Percentiles rank a stretch among this genome's conserved stretches.
Evolutionary conservation across 2,329 filamentous ascomycete genomes (phyloP).

Genomic region (Pseudonectria foliicola): DNA sequence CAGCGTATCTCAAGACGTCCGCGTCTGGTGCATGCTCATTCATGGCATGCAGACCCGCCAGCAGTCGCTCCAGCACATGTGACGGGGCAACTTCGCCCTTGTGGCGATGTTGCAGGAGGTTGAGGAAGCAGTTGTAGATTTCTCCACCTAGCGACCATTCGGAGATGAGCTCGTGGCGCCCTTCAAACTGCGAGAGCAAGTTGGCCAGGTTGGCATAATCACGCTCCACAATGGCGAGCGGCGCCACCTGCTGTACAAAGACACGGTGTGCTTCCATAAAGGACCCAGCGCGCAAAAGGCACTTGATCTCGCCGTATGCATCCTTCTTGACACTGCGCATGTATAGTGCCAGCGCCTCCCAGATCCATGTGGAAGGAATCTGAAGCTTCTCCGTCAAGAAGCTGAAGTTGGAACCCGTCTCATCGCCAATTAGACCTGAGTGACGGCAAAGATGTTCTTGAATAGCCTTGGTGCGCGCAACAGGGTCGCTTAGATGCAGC

Average conservation of each 20-base stretch:
- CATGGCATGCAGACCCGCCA: slow-evolving; percentile 50
- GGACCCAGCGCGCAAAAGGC: slow-evolving; percentile 69
- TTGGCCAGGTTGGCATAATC: slow-evolving; percentile 65
- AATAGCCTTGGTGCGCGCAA: slow-evolving; percentile 58
- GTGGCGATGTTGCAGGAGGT: slow-evolving; percentile 39
- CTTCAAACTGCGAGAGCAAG: slow-evolving; percentile 66
- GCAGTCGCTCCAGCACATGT: slow-evolving; percentile 47
- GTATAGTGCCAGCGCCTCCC: slow-evolving; percentile 77
- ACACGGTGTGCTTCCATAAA: slow-evolving; percentile 79
- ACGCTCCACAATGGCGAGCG: slow-evolving; percentile 71
- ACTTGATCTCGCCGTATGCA: slow-evolving; percentile 65
- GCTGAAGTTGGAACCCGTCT: slow-evolving; percentile 48
- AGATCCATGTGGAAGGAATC: slow-evolving; percentile 74
- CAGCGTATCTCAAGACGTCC: slow-evolving; percentile 54
- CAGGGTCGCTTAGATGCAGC: slow-evolving; percentile 60
- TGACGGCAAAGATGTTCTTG: slow-evolving; percentile 70
- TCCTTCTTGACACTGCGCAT: slow-evolving; percentile 68
- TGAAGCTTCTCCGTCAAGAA: slow-evolving; percentile 57
- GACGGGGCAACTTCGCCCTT: slow-evolving; percentile 34
- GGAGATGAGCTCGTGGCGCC: slow-evolving; percentile 51
- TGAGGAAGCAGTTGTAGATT: slow-evolving; percentile 62
- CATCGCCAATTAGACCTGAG: slow-evolving; percentile 56
- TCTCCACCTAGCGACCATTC: slow-evolving; percentile 76
- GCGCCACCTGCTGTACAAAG: slow-evolving; percentile 73
- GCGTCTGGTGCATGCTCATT: slow-evolving; percentile 35